A percentile compares a stretch with the other conserved stretches of the same genome.
phyloP scores from a whole-genome alignment of 2,329 filamentous ascomycete species.

The Plenodomus tracheiphilus region DNA sequence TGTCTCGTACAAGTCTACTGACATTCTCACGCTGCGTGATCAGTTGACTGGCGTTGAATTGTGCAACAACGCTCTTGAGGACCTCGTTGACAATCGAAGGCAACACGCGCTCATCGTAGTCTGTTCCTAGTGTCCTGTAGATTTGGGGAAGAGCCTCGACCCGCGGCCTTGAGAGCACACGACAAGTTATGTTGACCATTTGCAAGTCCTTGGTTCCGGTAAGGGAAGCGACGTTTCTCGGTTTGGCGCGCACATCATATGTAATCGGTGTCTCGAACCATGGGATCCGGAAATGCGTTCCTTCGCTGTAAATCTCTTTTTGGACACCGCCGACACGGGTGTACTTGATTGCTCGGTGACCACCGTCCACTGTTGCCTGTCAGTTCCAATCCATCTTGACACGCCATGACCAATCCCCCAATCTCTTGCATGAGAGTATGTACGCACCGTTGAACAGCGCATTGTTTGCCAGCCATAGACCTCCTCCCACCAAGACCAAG shows the following conservation, averaged over 20 bases:
- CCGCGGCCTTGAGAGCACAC: slow-evolving; percentile 91
- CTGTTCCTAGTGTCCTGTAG: slow-evolving; percentile 90
- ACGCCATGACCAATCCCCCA: background rate
- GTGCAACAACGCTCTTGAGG: slow-evolving; percentile 95
- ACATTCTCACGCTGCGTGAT: slow-evolving; percentile 99
- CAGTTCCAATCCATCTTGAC: slow-evolving; percentile 13
- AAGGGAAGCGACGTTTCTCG: slow-evolving; percentile 92
- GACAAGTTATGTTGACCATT: slow-evolving; percentile 99
- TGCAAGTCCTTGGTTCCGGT: slow-evolving; percentile 99
- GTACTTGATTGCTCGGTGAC: slow-evolving; percentile 99
- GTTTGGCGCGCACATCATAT: slow-evolving; percentile 97
- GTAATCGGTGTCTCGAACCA: slow-evolving; percentile 98
- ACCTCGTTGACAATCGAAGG: slow-evolving; percentile 99
- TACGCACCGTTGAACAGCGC: slow-evolving; percentile 68
- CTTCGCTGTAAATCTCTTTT: slow-evolving; percentile 96
- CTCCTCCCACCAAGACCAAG: slow-evolving; percentile 59
- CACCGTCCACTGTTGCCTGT: slow-evolving; percentile 76
- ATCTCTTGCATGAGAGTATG: background rate
- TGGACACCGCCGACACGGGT: slow-evolving; percentile 87
- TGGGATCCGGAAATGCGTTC: slow-evolving; percentile 92
- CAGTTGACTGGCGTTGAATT: slow-evolving; percentile 97
- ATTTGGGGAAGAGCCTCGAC: slow-evolving; percentile 92
- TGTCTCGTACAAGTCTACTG: slow-evolving; percentile 86
- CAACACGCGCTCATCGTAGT: slow-evolving; percentile 97
- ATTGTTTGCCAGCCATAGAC: slow-evolving; percentile 61